Conservation (phyloP, 371 early-diverging fungal species). For the Mucor velutinosus region DNA sequence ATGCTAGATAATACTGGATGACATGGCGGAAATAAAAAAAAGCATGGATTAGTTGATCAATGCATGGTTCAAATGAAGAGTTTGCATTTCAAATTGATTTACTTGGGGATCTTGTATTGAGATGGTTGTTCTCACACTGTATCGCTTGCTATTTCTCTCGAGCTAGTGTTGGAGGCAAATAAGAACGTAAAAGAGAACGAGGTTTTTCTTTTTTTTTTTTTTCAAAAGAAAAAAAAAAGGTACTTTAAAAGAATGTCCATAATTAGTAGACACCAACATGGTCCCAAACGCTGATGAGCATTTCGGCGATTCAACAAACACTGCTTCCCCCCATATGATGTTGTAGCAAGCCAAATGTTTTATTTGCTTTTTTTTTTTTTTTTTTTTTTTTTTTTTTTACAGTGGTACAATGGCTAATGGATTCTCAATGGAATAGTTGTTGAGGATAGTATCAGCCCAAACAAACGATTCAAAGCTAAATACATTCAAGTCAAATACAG, state of each 20-base stretch:
- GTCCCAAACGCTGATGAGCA: background rate
- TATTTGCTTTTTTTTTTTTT: conserved; percentile 2
- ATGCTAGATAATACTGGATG: background rate
- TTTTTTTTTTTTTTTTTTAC: no score
- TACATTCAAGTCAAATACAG: conserved; percentile 30
- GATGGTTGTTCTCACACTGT: background rate
- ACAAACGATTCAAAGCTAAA: conserved; percentile 41
- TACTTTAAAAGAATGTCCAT: conserved; percentile 1
- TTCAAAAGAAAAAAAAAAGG: background rate
- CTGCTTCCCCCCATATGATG: background rate
- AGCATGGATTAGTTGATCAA: background rate
- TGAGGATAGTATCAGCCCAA: conserved; percentile 47
- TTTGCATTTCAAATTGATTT: background rate
- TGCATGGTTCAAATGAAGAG: background rate
- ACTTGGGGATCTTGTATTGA: background rate
- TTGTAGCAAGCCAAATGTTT: background rate
- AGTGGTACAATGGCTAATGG: conserved; percentile 40
- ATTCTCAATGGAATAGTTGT: conserved; percentile 30
- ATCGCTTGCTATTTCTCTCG: background rate
- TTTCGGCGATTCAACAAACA: background rate
- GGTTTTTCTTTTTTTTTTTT: no score
- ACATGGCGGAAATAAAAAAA: background rate
- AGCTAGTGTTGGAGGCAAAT: background rate
- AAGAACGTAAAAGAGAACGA: background rate
- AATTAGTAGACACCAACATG: conserved; percentile 1